Evolutionary conservation across 805 yeast genomes (phyloP), one percentile per base, ranked within the genome.

Genomic region (Cyberlindnera americana): DNA sequence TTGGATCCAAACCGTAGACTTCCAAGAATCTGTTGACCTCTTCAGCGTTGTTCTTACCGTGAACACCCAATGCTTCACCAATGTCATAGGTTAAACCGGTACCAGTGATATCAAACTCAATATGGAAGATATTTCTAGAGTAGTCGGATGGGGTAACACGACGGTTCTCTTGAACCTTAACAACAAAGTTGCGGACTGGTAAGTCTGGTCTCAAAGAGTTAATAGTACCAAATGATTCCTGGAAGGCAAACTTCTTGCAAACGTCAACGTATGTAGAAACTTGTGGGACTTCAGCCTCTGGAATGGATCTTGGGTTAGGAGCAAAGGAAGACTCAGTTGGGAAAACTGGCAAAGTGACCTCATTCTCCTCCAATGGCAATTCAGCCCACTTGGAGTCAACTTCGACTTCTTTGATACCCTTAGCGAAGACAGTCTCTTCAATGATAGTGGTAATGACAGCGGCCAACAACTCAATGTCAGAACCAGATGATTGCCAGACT

Each of bases 51-150:
- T 91, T 91, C 58, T 91, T 81, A 35, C 95, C 96, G 56, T 91
- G 97, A 44, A 91, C 77, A 57, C 98, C 98, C 45, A 91, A 76
- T 16, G 98, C 96, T 71, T 91, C 98, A 61, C 98, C 98, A 58
- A 91, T 88, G 48, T 82, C 93, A 61, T 91, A 91, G 35, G 78
- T 86, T 59, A 91, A 71, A 19, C 95, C 96, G 26, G 97, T 89
- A 38, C 95, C 95, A 33, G 89, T 65, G 58, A 82, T 77, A 60
- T 91, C 98, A 52, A 91, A 88, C 67, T 91, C 98, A 52, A 91
- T 83, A 60, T 91, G 96, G 87, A 91, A 91, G 54, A 91, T 90
- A 66, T 91, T 85, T 69, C 98, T 86, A 47, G 86, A 87, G 65
- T 91, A 91, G 54, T 86, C 90, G 26, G 55, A 57, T 6, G 98